Conservation (phyloP, 306 rosid species). For the Dalbergia cultrata region DNA sequence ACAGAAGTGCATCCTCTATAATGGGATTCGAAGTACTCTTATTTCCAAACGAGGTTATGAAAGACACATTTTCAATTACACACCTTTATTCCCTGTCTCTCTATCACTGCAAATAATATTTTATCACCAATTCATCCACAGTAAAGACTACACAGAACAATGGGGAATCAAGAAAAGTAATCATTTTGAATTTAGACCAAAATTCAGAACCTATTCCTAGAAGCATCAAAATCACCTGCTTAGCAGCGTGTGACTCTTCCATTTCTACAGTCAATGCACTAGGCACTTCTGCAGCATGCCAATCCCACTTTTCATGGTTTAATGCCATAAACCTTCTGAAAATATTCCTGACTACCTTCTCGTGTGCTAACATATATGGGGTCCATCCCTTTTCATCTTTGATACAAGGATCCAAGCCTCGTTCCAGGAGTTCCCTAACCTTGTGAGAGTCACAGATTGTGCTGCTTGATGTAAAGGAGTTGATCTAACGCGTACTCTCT, state of each 20-base stretch:
- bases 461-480: slow-evolving; percentile 90
- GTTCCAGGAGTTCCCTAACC: slow-evolving; percentile 84
- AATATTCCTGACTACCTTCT: slow-evolving; percentile 85
- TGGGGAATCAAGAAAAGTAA: neutral
- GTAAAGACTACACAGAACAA: slow-evolving; percentile 21
- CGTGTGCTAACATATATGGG: slow-evolving; percentile 84
- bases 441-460: slow-evolving; percentile 57
- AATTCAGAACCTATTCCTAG: slow-evolving; percentile 3
- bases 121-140: slow-evolving; percentile 16
- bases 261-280: slow-evolving; percentile 86
- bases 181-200: slow-evolving; percentile 31
- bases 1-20: no score
- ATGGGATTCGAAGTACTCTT: slow-evolving; percentile 11
- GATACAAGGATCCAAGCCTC: slow-evolving; percentile 83
- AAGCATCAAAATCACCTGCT: slow-evolving; percentile 61
- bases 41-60: slow-evolving; percentile 1
- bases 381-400: slow-evolving; percentile 87
- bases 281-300: slow-evolving; percentile 92
- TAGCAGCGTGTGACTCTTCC: no score
- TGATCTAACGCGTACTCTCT: slow-evolving; percentile 57
- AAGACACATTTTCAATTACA: slow-evolving; percentile 23
- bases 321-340: slow-evolving; percentile 96
- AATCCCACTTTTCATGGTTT: slow-evolving; percentile 89
- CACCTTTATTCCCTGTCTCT: slow-evolving; percentile 8
- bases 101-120: slow-evolving; percentile 8